Base-by-base conservation (phyloP, 768 basidiomycete genomes). In the Tephrocybe sp. region DNA sequence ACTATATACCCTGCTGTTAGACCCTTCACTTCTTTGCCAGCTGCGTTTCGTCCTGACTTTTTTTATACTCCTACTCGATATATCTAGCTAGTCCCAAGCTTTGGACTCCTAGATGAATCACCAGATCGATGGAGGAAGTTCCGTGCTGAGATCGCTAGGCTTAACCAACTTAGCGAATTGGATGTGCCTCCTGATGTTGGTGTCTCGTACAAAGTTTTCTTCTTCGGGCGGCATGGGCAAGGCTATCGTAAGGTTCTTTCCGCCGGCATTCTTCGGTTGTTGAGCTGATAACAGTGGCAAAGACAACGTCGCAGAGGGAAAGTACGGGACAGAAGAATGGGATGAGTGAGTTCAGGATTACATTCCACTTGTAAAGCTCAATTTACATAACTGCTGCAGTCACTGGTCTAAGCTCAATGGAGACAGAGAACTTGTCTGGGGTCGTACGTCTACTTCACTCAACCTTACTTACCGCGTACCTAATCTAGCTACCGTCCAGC, bases 341-440 rank as follows among this genome's bases (percentile, higher is more conserved):
- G 72, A 77, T 58, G 71, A 75, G 87, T 85, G 52, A 58, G 76
- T 70, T 3, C 4, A 51, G 14, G 13, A 33, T 41, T 10, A 5
- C 12, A 26, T 4, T 13, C 10, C 7, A 26, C 6, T 7, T 32
- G 14, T 14, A 5, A 4, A 13, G n/a, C 1, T 4, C 10, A 7
- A 16, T 26, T 19, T 12, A 19, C 16, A 12, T 33, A 26, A 32
- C 14, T 10, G 8, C 2, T 16, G 1, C 33, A 87, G 87, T 11
- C 62, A 84, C 57, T 89, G 81, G 81, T 75, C 84, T 2, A 83
- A 75, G 58, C 62, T 83, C 5, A 67, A 85, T 40, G 84, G 84
- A 1, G 85, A 92, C 54, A 84, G 70, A 9, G 77, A 86, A 49
- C 67, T 89, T 10, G 68, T 67, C 2, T 92, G 89, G 89, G 89